Evolutionary conservation across 129 eudicot species (phyloP), one percentile per base, ranked within the genome.

Genomic region (Flaveria linearis): DNA sequence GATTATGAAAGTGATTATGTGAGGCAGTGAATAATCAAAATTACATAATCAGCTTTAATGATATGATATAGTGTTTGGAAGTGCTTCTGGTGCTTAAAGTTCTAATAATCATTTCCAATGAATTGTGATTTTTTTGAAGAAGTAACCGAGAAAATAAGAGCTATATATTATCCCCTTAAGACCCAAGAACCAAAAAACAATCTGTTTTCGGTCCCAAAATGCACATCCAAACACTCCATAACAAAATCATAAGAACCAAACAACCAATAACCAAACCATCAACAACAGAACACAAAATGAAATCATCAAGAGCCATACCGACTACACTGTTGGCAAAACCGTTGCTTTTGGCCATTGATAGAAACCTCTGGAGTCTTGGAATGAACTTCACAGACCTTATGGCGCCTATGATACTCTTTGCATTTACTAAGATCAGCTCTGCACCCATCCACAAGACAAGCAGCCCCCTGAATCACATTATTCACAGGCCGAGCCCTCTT

Each of bases 291-390:
- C 41, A 41, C 62, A 56, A n/a, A 69, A 76, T 20, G n/a, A 1
- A 52, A 25, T 63, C 0, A 30, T 33, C n/a, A 14, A 63, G 41
- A 80, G 2, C 5, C 12, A 30, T 82, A 88, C 93, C 93, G 84
- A 74, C 93, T 88, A 76, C 93, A 88, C 74, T 88, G 93, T 81
- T 88, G 93, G 73, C 93, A 88, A 77, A 88, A 88, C 12, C 93
- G 86, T 75, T 88, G 86, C 79, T 84, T 86, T n/a, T 79, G 75
- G 18, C 93, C 85, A 45, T 87, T 81, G 71, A 88, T 88, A 56
- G 70, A 76, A 71, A 88, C 93, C 79, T 84, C 69, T 1, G 93
- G 85, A 65, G 93, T 86, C 82, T 88, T 88, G 2, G 93, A 86
- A 70, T 88, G 93, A 63, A 79, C 49, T 73, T 86, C 90, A 65